A percentile compares a stretch with the other conserved stretches of the same genome.
phyloP scores from a whole-genome alignment of 169 alveolate genomes.

The Haemoproteus tartakovskyi region DNA sequence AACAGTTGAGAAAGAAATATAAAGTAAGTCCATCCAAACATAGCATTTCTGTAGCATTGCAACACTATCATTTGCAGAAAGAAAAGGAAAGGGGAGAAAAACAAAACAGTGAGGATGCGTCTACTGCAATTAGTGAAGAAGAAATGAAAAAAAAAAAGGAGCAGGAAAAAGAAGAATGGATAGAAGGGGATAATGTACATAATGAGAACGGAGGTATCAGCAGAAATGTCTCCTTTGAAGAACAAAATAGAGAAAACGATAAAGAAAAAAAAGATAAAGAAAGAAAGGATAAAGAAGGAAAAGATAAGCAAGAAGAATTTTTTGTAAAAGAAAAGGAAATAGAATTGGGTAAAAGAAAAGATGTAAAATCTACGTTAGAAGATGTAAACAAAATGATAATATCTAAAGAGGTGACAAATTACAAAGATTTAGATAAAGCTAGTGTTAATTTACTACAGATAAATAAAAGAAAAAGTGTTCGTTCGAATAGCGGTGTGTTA shows the following conservation, averaged over 20 bases:
- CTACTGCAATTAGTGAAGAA: neutral
- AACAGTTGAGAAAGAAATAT: slow-evolving; percentile 67
- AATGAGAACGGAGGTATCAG: neutral
- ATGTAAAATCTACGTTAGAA: slow-evolving; percentile 43
- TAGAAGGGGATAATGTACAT: neutral
- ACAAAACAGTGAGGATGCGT: neutral
- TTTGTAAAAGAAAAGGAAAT: no score
- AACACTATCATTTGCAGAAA: slow-evolving; percentile 41
- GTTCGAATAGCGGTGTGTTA: slow-evolving; percentile 89
- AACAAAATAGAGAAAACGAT: neutral
- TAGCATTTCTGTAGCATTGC: slow-evolving; percentile 64
- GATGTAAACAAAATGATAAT: slow-evolving; percentile 58
- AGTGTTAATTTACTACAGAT: slow-evolving; percentile 72
- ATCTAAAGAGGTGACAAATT: slow-evolving; percentile 55
- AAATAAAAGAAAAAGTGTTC: slow-evolving; percentile 81
- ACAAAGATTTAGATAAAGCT: slow-evolving; percentile 58
- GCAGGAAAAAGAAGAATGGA: neutral
- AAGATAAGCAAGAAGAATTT: no score
- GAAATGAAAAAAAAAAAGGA: no score
- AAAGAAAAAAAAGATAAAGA: neutral
- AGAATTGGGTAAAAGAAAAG: slow-evolving; percentile 17
- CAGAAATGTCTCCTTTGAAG: neutral
- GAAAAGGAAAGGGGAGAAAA: neutral
- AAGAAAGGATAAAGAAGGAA: neutral
- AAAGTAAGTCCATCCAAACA: slow-evolving; percentile 77